Base-by-base conservation (phyloP, 257 asterid genomes). In the Prunella vulgaris region DNA sequence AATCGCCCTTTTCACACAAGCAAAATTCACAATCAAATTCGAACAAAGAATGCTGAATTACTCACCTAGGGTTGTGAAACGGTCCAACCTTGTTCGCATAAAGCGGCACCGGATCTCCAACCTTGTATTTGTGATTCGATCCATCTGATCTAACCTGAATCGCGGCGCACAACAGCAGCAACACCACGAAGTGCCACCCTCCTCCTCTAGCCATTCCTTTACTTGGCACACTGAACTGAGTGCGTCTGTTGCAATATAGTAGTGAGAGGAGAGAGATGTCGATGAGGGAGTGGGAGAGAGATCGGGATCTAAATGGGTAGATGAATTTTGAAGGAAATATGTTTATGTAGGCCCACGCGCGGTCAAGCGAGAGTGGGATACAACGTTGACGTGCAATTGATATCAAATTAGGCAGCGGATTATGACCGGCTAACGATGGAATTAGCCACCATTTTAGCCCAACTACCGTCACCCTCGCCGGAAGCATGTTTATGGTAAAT, bases 1-100 rank as follows among this genome's bases (percentile, higher is more conserved):
- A 42, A 13, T n/a, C 18, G 25, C 17, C 60, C 33, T 27, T 46
- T 58, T 33, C 5, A 40, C 10, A 17, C 8, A 27, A 49, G 3
- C n/a, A 48, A 64, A 44, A 25, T n/a, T 22, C n/a, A 75, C 10
- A 68, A 9, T 17, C 37, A 20, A 13, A 52, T 20, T 54, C 64
- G 8, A 6, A 10, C 9, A 38, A 12, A 40, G 28, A 1, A 25
- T 25, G 28, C 28, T 25, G 2, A 25, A 14, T 22, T 9, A 33
- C 69, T 68, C 71, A 78, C 87, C 87, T 83, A 66, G 87, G 87
- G 76, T 92, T 92, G 68, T 92, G 97, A 68, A 92, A 92, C 57
- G 98, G 98, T 1, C 96, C 95, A 67, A 92, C 98, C 79, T 92
- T 89, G 49, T 89, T 89, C 32, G 95, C 95, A 60, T 92, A 92